Percentiles rank a stretch among this genome's conserved stretches.
These are phyloP conservation scores for Pseudomicrostroma phylloplanum DNA, from an alignment of 1,284 basidiomycete species.

Conservation along the genomic window DNA sequence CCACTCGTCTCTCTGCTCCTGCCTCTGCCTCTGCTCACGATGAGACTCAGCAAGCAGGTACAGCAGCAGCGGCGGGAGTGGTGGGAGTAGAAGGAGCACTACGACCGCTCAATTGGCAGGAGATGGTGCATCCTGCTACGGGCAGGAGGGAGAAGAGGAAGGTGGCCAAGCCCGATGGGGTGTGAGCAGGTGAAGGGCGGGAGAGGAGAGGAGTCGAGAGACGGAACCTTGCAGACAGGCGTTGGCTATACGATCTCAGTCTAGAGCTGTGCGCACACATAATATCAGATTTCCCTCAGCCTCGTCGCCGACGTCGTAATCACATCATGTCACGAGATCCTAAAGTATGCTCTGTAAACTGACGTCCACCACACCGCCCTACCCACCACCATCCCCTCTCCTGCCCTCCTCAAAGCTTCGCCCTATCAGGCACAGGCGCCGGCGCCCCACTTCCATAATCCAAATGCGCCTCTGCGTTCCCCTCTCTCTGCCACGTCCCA, in stretches of 20 bases:
- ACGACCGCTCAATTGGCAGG: conserved; percentile 68
- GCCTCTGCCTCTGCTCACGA: neutral
- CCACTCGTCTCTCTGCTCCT: neutral
- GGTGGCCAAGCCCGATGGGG: conserved; percentile 68
- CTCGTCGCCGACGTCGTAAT: too few relatives aligned
- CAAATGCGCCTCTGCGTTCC: neutral
- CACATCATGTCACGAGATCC: too few relatives aligned
- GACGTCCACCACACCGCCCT: too few relatives aligned
- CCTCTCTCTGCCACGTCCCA: neutral
- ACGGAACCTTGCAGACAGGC: too few relatives aligned
- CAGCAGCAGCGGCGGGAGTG: neutral
- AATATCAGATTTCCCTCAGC: too few relatives aligned
- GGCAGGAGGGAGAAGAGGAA: conserved; percentile 75
- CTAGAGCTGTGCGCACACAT: too few relatives aligned
- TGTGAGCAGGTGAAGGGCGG: conserved; percentile 10
- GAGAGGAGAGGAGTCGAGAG: neutral
- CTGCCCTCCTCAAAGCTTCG: neutral
- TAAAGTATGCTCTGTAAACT: too few relatives aligned
- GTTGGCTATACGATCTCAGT: too few relatives aligned
- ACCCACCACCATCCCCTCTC: too few relatives aligned
- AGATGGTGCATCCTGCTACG: conserved; percentile 80
- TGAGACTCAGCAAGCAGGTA: neutral
- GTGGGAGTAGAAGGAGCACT: conserved; percentile 11
- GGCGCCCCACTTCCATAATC: neutral
- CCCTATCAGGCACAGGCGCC: neutral